phyloP scores from a whole-genome alignment of 176 grass and related monocot species.

The Luzula sylvatica region DNA sequence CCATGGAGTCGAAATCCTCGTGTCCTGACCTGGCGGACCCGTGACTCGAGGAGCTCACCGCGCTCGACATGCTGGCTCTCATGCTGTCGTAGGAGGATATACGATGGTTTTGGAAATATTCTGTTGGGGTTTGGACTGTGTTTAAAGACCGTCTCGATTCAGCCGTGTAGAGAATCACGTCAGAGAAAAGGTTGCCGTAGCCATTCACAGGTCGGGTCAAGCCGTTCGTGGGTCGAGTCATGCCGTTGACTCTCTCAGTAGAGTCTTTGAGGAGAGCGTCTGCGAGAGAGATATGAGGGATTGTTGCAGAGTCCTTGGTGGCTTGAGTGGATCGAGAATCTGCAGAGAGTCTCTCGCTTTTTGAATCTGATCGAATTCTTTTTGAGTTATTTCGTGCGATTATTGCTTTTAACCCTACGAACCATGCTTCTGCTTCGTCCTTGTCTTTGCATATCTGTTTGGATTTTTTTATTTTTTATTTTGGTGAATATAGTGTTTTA shows the following conservation, averaged over 20 bases:
- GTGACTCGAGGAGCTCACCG: conserved; percentile 60
- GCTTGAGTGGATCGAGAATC: conserved; percentile 29
- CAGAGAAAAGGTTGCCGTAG: conserved; percentile 56
- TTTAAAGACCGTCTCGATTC: conserved; percentile 24
- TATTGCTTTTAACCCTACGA: conserved; percentile 60
- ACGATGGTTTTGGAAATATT: conserved; percentile 30
- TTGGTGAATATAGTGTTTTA: too few species aligned
- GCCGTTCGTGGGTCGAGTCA: conserved; percentile 5
- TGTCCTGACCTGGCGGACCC: conserved; percentile 55
- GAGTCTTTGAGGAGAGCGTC: conserved; percentile 38
- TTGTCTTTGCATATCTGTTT: conserved; percentile 82
- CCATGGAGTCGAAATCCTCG: conserved; percentile 60
- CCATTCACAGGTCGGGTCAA: conserved; percentile 25
- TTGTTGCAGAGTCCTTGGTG: conserved; percentile 30
- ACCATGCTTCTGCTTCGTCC: conserved; percentile 70
- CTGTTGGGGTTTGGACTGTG: conserved; percentile 34
- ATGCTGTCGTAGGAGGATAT: conserved; percentile 34
- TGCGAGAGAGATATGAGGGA: conserved; percentile 21
- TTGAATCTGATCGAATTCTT: conserved; percentile 32
- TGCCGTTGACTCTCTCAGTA: conserved; percentile 34
- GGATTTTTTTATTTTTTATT: too few species aligned
- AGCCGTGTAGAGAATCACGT: conserved; percentile 41
- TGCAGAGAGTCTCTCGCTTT: conserved; percentile 35
- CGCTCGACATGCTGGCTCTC: conserved; percentile 34
- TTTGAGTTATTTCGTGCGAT: conserved; percentile 30